Conservation (phyloP, 208 protist genomes). For the Phytomonas sp. region DNA sequence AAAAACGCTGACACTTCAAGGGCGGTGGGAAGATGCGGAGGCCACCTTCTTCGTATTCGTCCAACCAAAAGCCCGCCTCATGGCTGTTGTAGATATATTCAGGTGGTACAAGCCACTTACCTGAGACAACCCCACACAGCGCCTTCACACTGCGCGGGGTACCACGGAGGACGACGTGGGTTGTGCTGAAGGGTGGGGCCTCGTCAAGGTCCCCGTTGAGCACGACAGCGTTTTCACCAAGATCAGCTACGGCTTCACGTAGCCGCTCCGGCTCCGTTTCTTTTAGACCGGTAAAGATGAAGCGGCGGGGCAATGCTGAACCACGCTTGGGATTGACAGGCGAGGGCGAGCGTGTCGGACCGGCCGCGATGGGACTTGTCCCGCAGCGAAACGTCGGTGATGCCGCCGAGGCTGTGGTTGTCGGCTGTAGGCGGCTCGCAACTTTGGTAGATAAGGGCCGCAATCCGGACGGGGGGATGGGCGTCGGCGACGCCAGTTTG, state of each 20-base stretch:
- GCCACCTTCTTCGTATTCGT: slow-evolving; percentile 64
- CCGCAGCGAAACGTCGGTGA: slow-evolving; percentile 36
- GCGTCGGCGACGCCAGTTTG: slow-evolving; percentile 2
- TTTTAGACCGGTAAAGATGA: slow-evolving; percentile 62
- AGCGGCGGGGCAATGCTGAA: slow-evolving; percentile 38
- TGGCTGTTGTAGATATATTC: slow-evolving; percentile 64
- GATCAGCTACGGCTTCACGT: slow-evolving; percentile 21
- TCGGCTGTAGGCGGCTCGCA: slow-evolving; percentile 19
- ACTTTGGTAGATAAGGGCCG: slow-evolving; percentile 12
- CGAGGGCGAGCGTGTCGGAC: slow-evolving; percentile 73
- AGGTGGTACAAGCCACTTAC: slow-evolving; percentile 70
- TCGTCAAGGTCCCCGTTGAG: slow-evolving; percentile 50
- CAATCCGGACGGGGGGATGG: slow-evolving; percentile 4
- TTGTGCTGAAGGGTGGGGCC: slow-evolving; percentile 40
- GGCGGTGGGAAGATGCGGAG: slow-evolving; percentile 64
- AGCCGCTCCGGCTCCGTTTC: slow-evolving; percentile 45
- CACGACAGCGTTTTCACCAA: slow-evolving; percentile 43
- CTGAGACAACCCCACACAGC: slow-evolving; percentile 61
- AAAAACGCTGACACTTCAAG: slow-evolving; percentile 61
- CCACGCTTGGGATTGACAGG: slow-evolving; percentile 76
- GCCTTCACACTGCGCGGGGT: slow-evolving; percentile 79
- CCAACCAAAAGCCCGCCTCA: slow-evolving; percentile 69
- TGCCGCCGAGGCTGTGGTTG: neutral
- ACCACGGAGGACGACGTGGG: slow-evolving; percentile 72
- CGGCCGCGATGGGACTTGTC: slow-evolving; percentile 39